Conservation (phyloP, 257 asterid species). For the Petrea volubilis region DNA sequence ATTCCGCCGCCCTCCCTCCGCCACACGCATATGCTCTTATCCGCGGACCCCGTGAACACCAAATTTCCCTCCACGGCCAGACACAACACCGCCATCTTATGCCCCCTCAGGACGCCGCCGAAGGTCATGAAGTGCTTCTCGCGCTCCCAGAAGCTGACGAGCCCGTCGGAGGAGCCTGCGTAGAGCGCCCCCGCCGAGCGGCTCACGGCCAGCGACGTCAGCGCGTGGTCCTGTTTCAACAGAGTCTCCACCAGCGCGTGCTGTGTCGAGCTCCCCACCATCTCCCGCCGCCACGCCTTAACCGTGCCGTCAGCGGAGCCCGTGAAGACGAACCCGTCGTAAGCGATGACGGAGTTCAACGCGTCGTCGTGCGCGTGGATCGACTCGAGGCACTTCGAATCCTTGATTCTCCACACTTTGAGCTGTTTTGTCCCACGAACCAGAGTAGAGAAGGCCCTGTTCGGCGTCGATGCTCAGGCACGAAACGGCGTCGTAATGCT, state of each 20-base stretch:
- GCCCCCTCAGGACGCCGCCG: constrained; percentile 86
- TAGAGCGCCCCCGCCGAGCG: constrained; percentile 44
- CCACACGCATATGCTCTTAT: constrained; percentile 87
- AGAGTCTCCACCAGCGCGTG: constrained; percentile 71
- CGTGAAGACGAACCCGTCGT: constrained; percentile 68
- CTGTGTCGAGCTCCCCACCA: constrained; percentile 46
- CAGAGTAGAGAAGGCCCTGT: constrained; percentile 68
- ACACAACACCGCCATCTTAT: constrained; percentile 86
- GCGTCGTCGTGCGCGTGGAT: constrained; percentile 78
- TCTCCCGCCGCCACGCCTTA: constrained; percentile 84
- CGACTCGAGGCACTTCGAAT: constrained; percentile 80
- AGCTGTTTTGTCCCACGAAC: constrained; percentile 91
- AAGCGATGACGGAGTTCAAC: constrained; percentile 63
- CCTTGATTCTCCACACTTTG: constrained; percentile 86
- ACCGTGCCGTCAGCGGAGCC: constrained; percentile 95
- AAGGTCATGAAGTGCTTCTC: constrained; percentile 56
- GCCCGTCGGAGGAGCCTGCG: constrained; percentile 87
- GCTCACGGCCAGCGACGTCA: constrained; percentile 70
- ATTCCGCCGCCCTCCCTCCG: constrained; percentile 68
- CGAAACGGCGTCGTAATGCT: constrained; percentile 82
- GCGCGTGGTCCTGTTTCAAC: constrained; percentile 63
- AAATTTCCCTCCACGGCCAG: constrained; percentile 61
- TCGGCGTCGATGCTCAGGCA: constrained; percentile 58
- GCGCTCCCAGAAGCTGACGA: constrained; percentile 79
- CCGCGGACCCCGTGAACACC: constrained; percentile 90